These are phyloP conservation scores for Pythium aristosporum DNA, from an alignment of 352 stramenopile species.

Conservation along the genomic window DNA sequence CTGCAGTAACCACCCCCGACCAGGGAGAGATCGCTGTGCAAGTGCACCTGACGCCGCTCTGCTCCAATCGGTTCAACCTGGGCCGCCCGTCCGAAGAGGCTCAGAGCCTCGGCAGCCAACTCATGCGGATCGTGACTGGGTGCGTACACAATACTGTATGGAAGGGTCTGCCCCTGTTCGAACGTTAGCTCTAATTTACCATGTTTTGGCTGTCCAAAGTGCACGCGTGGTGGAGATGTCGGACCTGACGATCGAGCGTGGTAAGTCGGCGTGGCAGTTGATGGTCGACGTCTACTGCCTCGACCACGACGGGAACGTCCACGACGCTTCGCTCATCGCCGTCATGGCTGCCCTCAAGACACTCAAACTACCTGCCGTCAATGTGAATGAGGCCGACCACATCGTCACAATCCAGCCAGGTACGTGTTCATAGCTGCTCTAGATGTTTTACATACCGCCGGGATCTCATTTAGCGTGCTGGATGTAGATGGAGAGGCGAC, in stretches of 20 bases:
- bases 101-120: conserved; percentile 74
- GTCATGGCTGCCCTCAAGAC: conserved; percentile 72
- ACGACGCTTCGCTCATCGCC: conserved; percentile 66
- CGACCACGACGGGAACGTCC: conserved; percentile 81
- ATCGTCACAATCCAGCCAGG: conserved; percentile 66
- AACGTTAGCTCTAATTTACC: background rate
- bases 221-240: conserved; percentile 81
- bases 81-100: conserved; percentile 74
- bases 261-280: conserved; percentile 80
- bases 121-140: conserved; percentile 72
- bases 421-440: conserved; percentile 19
- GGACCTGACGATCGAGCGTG: conserved; percentile 65
- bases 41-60: conserved; percentile 78
- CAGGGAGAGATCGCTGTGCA: conserved; percentile 80
- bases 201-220: conserved; percentile 24
- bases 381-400: conserved; percentile 64
- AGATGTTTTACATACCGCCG: too few relatives aligned
- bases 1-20: conserved; percentile 62
- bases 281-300: conserved; percentile 81
- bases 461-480: background rate
- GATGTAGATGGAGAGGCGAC: conserved; percentile 46
- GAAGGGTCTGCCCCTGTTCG: background rate
- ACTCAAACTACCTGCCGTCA: conserved; percentile 57
- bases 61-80: conserved; percentile 67
- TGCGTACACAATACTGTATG: conserved; percentile 19